phyloP scores from a whole-genome alignment of 495 filamentous ascomycete species.

The Trichoderma virens region DNA sequence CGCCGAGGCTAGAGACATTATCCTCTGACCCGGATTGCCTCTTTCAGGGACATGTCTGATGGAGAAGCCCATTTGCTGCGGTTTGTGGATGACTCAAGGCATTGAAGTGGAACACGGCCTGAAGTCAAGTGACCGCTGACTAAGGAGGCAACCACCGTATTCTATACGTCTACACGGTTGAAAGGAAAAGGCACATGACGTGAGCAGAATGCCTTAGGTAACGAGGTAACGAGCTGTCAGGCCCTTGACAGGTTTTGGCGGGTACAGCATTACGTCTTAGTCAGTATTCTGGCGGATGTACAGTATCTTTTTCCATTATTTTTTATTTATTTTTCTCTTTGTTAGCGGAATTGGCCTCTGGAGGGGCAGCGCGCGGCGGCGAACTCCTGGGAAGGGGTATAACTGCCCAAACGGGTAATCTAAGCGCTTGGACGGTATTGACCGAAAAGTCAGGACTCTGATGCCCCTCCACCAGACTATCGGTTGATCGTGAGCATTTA shows the following conservation, averaged over 20 bases:
- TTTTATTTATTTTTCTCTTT: no score
- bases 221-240: neutral
- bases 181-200: neutral
- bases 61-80: neutral
- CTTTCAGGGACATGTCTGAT: neutral
- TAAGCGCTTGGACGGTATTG: neutral
- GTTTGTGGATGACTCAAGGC: neutral
- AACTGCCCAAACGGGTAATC: neutral
- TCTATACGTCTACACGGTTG: neutral
- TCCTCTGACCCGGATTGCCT: neutral
- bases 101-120: neutral
- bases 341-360: neutral
- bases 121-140: slow-evolving; percentile 1
- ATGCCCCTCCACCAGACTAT: neutral
- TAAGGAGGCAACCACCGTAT: no score
- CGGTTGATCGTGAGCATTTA: neutral
- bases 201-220: neutral
- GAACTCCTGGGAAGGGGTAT: neutral
- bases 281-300: no score
- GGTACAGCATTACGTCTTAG: neutral
- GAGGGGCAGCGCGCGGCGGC: neutral
- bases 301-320: no score
- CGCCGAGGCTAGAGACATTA: neutral
- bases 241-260: neutral
- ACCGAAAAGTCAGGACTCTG: neutral